Evolutionary conservation across 768 basidiomycete species (phyloP).

Genomic region (Mycena crocata): DNA sequence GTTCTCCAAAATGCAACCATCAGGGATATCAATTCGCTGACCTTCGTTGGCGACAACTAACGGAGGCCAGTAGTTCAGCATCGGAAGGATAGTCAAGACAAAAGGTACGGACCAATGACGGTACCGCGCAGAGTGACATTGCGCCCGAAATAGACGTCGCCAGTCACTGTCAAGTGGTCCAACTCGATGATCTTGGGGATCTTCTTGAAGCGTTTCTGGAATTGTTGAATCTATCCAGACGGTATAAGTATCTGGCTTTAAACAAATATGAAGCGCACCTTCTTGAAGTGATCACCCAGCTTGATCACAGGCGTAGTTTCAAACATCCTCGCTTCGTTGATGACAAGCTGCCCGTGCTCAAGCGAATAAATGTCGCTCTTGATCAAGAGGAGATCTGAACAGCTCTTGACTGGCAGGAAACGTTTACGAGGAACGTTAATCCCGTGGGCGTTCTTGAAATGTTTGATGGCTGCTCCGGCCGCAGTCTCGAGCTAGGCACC

Average conservation of each 20-base stretch:
- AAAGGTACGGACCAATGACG: constrained; percentile 71
- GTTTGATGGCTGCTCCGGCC: constrained; percentile 93
- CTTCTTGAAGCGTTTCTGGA: constrained; percentile 96
- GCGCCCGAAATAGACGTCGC: constrained; percentile 91
- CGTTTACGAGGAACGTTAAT: constrained; percentile 95
- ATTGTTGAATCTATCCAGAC: constrained; percentile 88
- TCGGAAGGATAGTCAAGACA: background rate
- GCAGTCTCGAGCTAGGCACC: constrained; percentile 88
- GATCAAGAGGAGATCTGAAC: constrained; percentile 89
- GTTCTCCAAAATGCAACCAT: constrained; percentile 79
- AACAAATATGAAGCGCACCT: constrained; percentile 61
- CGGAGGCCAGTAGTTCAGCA: background rate
- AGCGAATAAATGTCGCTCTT: constrained; percentile 94
- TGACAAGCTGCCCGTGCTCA: constrained; percentile 86
- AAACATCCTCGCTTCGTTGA: constrained; percentile 87
- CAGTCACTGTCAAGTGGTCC: constrained; percentile 94
- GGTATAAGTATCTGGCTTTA: too few species aligned
- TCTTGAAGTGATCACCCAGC: constrained; percentile 97
- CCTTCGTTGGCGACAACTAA: constrained; percentile 81
- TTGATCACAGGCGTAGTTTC: constrained; percentile 96
- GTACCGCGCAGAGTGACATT: constrained; percentile 90
- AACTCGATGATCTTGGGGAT: constrained; percentile 92
- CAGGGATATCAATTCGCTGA: constrained; percentile 79
- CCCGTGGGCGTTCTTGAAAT: constrained; percentile 91
- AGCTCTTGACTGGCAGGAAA: constrained; percentile 92